Percentiles rank a stretch among this genome's conserved stretches.
Conservation (phyloP, 768 basidiomycete genomes). For the Suillus tomentosus region DNA sequence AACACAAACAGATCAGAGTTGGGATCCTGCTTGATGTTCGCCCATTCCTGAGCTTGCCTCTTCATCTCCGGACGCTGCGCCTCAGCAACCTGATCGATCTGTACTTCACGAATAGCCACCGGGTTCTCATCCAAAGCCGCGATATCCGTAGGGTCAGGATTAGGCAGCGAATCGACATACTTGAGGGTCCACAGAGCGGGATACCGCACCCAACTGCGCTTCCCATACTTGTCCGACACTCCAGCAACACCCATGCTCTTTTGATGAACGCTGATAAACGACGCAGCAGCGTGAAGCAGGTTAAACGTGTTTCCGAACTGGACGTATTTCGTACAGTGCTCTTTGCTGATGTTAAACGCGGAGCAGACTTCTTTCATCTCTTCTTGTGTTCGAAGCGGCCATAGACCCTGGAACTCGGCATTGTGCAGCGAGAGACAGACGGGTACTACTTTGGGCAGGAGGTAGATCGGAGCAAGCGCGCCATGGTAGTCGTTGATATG, state of each 20-base stretch:
- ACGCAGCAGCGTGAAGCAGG: constrained; percentile 88
- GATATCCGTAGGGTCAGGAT: constrained; percentile 94
- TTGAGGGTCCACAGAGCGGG: constrained; percentile 95
- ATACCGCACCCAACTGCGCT: constrained; percentile 95
- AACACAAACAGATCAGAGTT: constrained; percentile 91
- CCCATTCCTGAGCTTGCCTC: constrained; percentile 95
- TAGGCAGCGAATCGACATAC: constrained; percentile 92
- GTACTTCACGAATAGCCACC: constrained; percentile 65
- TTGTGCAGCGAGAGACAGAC: constrained; percentile 93
- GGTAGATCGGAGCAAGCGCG: constrained; percentile 86
- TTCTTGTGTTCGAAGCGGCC: constrained; percentile 95
- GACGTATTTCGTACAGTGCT: constrained; percentile 94
- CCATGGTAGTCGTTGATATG: constrained; percentile 97
- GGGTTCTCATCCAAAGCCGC: constrained; percentile 87
- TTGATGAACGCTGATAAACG: constrained; percentile 90
- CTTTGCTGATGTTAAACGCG: constrained; percentile 96
- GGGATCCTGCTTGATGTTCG: constrained; percentile 88
- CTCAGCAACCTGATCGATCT: constrained; percentile 80
- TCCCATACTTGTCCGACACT: constrained; percentile 97
- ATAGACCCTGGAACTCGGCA: constrained; percentile 96
- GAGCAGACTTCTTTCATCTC: constrained; percentile 99
- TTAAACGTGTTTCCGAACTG: constrained; percentile 99
- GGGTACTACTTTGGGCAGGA: constrained; percentile 89
- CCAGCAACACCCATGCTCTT: constrained; percentile 93
- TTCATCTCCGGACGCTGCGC: constrained; percentile 90